phyloP scores from a whole-genome alignment of 768 basidiomycete genomes.

The Cantharellus anzutake region DNA sequence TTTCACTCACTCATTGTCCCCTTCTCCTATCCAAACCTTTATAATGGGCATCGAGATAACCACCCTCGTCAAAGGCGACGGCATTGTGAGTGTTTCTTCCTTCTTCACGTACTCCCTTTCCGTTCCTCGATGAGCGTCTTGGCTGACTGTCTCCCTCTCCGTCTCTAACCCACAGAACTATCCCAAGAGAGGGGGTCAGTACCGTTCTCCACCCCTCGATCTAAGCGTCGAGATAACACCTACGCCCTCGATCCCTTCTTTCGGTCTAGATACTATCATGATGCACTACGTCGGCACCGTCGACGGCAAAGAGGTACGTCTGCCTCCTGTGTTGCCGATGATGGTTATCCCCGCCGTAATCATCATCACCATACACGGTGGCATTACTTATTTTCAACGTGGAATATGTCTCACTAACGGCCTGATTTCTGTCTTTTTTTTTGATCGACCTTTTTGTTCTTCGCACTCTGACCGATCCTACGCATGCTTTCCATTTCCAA shows the following conservation, averaged over 20 bases:
- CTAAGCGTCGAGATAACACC: slow-evolving; percentile 3
- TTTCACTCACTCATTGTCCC: too few relatives aligned
- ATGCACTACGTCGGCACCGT: slow-evolving; percentile 66
- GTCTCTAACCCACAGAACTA: slow-evolving; percentile 18
- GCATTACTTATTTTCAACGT: too few relatives aligned
- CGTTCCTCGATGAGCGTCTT: too few relatives aligned
- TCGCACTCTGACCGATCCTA: neutral
- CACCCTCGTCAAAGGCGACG: too few relatives aligned
- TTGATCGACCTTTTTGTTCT: neutral
- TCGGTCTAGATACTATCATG: slow-evolving; percentile 34
- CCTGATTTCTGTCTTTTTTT: too few relatives aligned
- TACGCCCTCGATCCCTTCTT: neutral
- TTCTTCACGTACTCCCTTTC: too few relatives aligned
- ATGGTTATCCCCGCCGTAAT: neutral
- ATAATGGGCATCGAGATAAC: too few relatives aligned
- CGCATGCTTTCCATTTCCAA: too few relatives aligned
- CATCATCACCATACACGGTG: neutral
- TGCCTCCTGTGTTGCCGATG: slow-evolving; percentile 1
- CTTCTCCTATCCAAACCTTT: too few relatives aligned
- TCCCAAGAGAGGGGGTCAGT: slow-evolving; percentile 55
- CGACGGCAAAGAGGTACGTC: slow-evolving; percentile 37
- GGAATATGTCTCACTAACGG: too few relatives aligned
- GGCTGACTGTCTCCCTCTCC: neutral
- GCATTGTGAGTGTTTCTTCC: too few relatives aligned
- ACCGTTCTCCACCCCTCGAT: neutral